Base-by-base conservation (phyloP, 495 filamentous ascomycete species). In the Penicillium nucicola region DNA sequence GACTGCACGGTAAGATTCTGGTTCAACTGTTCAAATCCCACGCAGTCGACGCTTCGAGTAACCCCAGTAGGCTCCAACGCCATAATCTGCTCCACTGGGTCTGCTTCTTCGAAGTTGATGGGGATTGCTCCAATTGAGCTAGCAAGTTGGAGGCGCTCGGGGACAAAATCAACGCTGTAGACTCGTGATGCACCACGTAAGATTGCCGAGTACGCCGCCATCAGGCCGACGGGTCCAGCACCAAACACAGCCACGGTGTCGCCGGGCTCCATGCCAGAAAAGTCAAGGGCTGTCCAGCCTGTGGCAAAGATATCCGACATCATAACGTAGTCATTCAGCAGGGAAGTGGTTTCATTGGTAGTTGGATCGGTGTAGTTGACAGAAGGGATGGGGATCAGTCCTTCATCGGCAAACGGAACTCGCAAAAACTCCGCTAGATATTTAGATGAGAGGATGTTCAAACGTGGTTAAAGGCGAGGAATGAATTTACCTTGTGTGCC, bases 121-220 rank as follows among this genome's bases (percentile, higher is more conserved):
- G n/a, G n/a, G n/a, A n/a, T n/a, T n/a, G n/a, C n/a, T n/a, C n/a
- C n/a, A n/a, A n/a, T n/a, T n/a, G n/a, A n/a, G n/a, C n/a, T n/a
- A n/a, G n/a, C n/a, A n/a, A n/a, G n/a, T n/a, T n/a, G n/a, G n/a
- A 84, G 57, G 0, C 80, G 63, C 44, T 77, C 72, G 11, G 61
- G 65, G 0, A 81, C 77, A 10, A 20, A 56, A 48, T 82, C 79
- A 3, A 84, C 71, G 3, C 75, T 66, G 55, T 61, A 82, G 4
- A 82, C 73, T 7, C 60, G 63, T 1, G 54, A 55, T 7, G 71
- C 70, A 20, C 73, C 71, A 14, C 71, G 67, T 3, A 76, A 53
- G 2, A 70, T 20, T 7, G 71, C 70, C 1, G 70, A 66, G 49
- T 71, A 71, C 5, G 65, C 67, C 18, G 60, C 57, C 37, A 75